Conservation (phyloP, 306 rosid species). For the Malus fusca region DNA sequence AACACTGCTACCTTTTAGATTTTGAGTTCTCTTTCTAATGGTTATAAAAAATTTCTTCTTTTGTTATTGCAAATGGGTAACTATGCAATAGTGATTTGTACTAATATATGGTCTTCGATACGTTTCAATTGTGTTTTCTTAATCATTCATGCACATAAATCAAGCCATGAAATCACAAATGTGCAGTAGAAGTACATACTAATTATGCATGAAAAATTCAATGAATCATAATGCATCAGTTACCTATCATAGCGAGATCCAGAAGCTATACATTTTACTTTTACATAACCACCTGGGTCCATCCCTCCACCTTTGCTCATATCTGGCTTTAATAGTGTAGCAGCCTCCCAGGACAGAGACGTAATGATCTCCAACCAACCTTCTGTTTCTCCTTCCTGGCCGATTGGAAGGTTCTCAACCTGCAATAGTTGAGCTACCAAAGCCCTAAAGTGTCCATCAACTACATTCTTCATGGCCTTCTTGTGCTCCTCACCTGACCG, state of each 20-base stretch:
- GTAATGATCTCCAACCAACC: constrained; percentile 90
- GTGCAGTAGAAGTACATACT: background rate
- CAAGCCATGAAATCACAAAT: background rate
- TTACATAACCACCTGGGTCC: constrained; percentile 95
- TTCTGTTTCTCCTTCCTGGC: constrained; percentile 41
- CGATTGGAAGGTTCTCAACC: constrained; percentile 73
- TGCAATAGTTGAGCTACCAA: constrained; percentile 81
- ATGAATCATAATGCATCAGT: constrained; percentile 7
- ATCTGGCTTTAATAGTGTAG: constrained; percentile 87
- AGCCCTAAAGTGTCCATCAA: constrained; percentile 93
- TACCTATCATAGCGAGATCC: constrained; percentile 73
- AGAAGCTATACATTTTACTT: constrained; percentile 86
- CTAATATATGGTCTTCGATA: background rate
- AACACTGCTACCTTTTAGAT: background rate
- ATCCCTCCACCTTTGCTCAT: constrained; percentile 88
- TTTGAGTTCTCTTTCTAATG: background rate
- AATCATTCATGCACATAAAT: background rate
- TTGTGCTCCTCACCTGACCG: constrained; percentile 70
- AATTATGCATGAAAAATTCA: constrained; percentile 2
- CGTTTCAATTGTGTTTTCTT: background rate
- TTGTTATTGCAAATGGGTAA: background rate
- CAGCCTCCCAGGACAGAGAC: constrained; percentile 92
- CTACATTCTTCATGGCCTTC: constrained; percentile 71
- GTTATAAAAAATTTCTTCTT: background rate
- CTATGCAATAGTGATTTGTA: background rate